phyloP scores from a whole-genome alignment of 495 filamentous ascomycete species.

The Hyaloscypha bicolor region DNA sequence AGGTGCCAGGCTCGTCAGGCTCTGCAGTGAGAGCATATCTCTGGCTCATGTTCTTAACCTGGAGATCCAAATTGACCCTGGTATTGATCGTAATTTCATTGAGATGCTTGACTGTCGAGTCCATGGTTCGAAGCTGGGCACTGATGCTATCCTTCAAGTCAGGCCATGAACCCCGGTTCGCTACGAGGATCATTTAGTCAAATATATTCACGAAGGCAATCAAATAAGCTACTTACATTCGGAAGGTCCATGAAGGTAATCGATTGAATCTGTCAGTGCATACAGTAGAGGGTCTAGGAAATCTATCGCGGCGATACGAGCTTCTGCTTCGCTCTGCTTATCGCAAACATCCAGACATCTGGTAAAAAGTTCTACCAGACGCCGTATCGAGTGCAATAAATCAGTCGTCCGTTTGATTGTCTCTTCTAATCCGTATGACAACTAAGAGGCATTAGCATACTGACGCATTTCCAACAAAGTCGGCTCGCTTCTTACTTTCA shows the following conservation, averaged over 20 bases:
- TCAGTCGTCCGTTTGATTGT: neutral
- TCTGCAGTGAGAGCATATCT: slow-evolving; percentile 1
- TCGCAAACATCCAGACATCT: slow-evolving; percentile 1
- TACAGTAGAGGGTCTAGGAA: slow-evolving; percentile 1
- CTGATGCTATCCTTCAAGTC: neutral
- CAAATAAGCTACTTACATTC: neutral
- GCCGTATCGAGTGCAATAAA: neutral
- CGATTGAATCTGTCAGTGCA: neutral
- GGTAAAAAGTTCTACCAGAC: neutral
- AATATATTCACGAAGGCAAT: too few species aligned
- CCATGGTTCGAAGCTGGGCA: neutral
- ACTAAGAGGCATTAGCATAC: neutral
- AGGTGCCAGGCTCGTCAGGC: neutral
- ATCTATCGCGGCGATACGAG: neutral
- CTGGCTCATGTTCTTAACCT: slow-evolving; percentile 2
- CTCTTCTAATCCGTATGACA: neutral
- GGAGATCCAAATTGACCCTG: slow-evolving; percentile 9
- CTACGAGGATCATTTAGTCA: too few species aligned
- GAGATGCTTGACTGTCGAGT: slow-evolving; percentile 7
- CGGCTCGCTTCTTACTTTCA: neutral
- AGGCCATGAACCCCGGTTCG: neutral
- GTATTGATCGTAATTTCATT: slow-evolving; percentile 7
- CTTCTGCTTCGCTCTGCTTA: neutral
- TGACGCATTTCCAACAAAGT: neutral
- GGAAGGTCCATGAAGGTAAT: neutral